Evolutionary conservation across 2,329 filamentous ascomycete species (phyloP).

Genomic region (Podosphaera xanthii): DNA sequence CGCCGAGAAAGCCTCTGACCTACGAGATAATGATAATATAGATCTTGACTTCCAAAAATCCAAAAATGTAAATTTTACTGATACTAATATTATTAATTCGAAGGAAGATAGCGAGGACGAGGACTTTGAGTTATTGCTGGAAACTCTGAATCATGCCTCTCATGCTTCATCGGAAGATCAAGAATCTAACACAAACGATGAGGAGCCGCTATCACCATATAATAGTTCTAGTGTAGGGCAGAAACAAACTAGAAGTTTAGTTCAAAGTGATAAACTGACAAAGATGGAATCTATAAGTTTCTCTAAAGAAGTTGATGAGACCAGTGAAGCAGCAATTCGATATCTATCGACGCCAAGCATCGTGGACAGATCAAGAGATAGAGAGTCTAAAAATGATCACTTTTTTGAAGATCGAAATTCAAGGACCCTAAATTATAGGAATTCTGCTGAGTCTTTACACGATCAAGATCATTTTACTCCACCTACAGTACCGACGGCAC

Average conservation of each 20-base stretch:
- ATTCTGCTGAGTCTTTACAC: neutral
- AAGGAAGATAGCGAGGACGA: conserved; percentile 12
- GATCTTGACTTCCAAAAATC: neutral
- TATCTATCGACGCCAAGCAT: neutral
- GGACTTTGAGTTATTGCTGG: conserved; percentile 14
- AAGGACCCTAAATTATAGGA: neutral
- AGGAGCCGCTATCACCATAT: conserved; percentile 11
- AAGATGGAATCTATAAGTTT: neutral
- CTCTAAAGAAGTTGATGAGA: neutral
- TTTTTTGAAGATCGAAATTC: neutral
- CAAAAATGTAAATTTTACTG: conserved; percentile 4
- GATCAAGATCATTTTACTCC: neutral
- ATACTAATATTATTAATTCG: conserved; percentile 12
- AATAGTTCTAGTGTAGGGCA: conserved; percentile 16
- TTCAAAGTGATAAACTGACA: conserved; percentile 14
- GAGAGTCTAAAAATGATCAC: neutral
- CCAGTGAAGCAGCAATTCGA: neutral
- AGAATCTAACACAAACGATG: conserved; percentile 3
- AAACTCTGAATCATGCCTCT: conserved; percentile 16
- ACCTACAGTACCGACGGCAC: neutral
- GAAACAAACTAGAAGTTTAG: conserved; percentile 13
- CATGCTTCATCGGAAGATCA: conserved; percentile 3
- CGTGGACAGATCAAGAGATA: neutral
- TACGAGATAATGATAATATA: neutral
- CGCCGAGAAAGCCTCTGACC: neutral